A percentile compares a stretch with the other conserved stretches of the same genome.
phyloP scores from a whole-genome alignment of 1,284 basidiomycete genomes.

The Ganoderma sinense region DNA sequence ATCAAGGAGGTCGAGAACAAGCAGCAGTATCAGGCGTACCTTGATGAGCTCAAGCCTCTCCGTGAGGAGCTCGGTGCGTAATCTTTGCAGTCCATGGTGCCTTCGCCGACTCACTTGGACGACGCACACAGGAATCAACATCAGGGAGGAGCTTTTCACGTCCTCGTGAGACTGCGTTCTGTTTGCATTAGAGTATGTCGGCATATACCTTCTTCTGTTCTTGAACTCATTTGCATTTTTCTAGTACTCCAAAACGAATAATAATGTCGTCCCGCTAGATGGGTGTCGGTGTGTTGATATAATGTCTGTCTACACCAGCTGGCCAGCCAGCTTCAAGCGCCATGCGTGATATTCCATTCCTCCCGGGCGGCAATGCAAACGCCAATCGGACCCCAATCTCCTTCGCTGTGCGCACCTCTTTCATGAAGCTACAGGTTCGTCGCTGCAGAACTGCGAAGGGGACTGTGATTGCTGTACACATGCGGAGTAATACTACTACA shows the following conservation, averaged over 20 bases:
- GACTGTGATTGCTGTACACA: background rate
- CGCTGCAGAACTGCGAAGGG: background rate
- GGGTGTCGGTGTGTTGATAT: slow-evolving; percentile 10
- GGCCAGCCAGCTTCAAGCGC: background rate
- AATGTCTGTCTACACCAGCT: background rate
- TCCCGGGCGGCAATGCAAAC: background rate
- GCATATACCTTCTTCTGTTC: background rate
- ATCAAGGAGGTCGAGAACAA: slow-evolving; percentile 95
- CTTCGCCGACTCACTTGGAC: background rate
- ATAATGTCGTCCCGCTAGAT: slow-evolving; percentile 17
- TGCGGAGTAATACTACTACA: background rate
- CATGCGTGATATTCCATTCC: background rate
- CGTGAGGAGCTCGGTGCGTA: slow-evolving; percentile 86
- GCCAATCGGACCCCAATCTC: background rate
- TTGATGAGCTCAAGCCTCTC: slow-evolving; percentile 86
- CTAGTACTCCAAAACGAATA: slow-evolving; percentile 27
- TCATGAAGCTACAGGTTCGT: background rate
- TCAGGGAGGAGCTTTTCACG: slow-evolving; percentile 42
- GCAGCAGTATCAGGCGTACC: slow-evolving; percentile 89
- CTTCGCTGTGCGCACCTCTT: background rate
- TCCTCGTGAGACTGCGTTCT: slow-evolving; percentile 34
- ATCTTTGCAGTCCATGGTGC: background rate
- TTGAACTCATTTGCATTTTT: background rate
- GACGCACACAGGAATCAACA: slow-evolving; percentile 37
- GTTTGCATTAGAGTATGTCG: slow-evolving; percentile 26